Evolutionary conservation across 495 filamentous ascomycete species (phyloP), one percentile per base, ranked within the genome.

Genomic region (Sabuloglossum arenarium): DNA sequence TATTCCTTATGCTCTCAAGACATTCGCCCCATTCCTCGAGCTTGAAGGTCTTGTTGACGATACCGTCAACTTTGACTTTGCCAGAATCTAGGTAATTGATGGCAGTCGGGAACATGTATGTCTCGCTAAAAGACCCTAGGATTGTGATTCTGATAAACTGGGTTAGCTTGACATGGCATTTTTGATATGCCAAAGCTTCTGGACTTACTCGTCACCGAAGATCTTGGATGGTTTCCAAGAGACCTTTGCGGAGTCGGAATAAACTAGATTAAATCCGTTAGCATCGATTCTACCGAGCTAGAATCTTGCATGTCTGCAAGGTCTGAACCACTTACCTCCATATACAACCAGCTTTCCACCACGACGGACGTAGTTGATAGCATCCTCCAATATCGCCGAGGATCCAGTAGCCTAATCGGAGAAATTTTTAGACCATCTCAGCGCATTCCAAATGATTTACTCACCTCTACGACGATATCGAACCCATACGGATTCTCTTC

Each of bases 61-160:
- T 56, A 32, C 55, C 55, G 3, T 10, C 3, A 4, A 56, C 55
- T 31, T 56, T 56, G 25, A 56, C 55, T 25, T 56, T 56, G 39
- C 55, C 55, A 27, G 69, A 75, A 61, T 84, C 81, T 34, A 82
- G 73, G 66, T 84, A 84, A 67, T 79, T 76, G 58, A 85, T 77
- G 8, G 81, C 81, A 29, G 80, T 75, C 3, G 81, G 80, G 73
- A 82, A 86, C 73, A 83, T 84, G 70, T 81, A 81, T 16, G 78
- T 78, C 62, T 85, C 79, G 29, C 75, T 79, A 72, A 84, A 85
- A 37, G 74, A 79, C 28, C 80, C 80, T 39, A 85, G 66, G 59
- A 86, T 81, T 58, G 78, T 83, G 61, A 85, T 83, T 19, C 47
- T 51, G 14, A 29, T 4, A 30, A 51, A 1, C 6, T 19, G 45